Conservation (phyloP, 1,139 yeast genomes). For the Geotrichum reessii region DNA sequence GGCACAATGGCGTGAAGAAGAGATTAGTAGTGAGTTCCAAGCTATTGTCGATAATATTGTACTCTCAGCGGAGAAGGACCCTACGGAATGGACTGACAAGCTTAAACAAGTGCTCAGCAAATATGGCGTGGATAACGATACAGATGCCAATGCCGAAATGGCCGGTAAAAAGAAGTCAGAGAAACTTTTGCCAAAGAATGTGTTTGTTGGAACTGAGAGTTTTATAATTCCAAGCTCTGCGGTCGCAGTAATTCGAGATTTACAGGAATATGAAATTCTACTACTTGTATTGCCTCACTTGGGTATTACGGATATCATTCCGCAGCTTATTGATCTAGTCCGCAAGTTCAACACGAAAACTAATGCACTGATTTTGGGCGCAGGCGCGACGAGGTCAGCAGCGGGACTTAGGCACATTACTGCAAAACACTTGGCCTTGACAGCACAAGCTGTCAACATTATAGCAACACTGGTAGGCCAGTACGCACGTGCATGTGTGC, state of each 20-base stretch:
- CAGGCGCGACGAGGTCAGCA: constrained; percentile 73
- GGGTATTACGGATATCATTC: constrained; percentile 35
- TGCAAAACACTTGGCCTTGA: constrained; percentile 65
- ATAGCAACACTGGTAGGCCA: constrained; percentile 38
- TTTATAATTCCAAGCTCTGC: constrained; percentile 37
- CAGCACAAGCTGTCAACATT: constrained; percentile 54
- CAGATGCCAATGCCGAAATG: background rate
- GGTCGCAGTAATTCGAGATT: constrained; percentile 36
- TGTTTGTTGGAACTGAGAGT: constrained; percentile 36
- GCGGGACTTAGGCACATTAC: constrained; percentile 65
- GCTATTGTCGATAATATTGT: constrained; percentile 49
- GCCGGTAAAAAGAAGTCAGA: constrained; percentile 9
- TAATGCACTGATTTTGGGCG: constrained; percentile 61
- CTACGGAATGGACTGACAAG: constrained; percentile 44
- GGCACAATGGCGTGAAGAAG: constrained; percentile 77
- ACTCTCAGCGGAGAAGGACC: constrained; percentile 47
- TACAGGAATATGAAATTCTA: constrained; percentile 48
- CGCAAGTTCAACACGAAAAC: constrained; percentile 52
- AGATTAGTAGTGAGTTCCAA: constrained; percentile 49
- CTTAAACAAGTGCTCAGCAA: constrained; percentile 17
- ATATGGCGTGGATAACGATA: background rate
- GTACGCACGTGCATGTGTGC: constrained; percentile 32
- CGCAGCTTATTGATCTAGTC: constrained; percentile 46
- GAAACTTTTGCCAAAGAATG: constrained; percentile 28
- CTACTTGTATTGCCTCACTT: constrained; percentile 47